Base-by-base conservation (phyloP, 2,329 filamentous ascomycete species). In the Aschersonia sp. region DNA sequence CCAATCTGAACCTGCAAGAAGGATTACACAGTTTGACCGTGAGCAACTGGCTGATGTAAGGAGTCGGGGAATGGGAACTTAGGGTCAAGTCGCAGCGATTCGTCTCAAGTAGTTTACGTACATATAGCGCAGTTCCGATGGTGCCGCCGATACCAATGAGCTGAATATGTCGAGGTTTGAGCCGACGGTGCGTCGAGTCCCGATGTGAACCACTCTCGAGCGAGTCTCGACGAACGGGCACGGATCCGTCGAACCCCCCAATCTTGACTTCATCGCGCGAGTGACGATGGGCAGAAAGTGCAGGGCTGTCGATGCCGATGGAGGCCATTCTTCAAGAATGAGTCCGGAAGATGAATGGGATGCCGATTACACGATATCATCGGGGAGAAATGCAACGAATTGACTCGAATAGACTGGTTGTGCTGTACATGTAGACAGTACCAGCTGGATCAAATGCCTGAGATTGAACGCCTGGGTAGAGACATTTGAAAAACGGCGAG, bases 131-230 rank as follows among this genome's bases (percentile, higher is more conserved):
- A 1, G 76, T 82, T 14, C 79, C 78, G 51, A 82, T 81, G 6
- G 77, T 80, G 0, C 77, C 79, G 40, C 78, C 79, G 49, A 82
- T 81, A 32, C 73, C 77, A 55, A 77, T 77, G 32, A 78, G 63
- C 55, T 79, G 75, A 43, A 79, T 76, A 52, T 78, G 74, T 1
- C 74, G 69, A 29, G 72, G 62, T 58, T 76, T 77, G 51, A 78
- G 68, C 49, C 61, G 69, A 44, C 74, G 69, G 45, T 76, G 71
- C 1, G 72, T 76, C 7, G 66, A 43, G 29, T 43, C 42, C 8
- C 14, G 40, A 12, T 41, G 10, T n/a, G 40, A 7, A 41, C 14
- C 7, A 11, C 6, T 7, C 9, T 11, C 10, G 9, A 12, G 40
- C 10, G 7, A n/a, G 40, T 41, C 40, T 37, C 7, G 32, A 12